phyloP scores from a whole-genome alignment of 108 stramenopile genomes.

The Chaetoceros muelleri region DNA sequence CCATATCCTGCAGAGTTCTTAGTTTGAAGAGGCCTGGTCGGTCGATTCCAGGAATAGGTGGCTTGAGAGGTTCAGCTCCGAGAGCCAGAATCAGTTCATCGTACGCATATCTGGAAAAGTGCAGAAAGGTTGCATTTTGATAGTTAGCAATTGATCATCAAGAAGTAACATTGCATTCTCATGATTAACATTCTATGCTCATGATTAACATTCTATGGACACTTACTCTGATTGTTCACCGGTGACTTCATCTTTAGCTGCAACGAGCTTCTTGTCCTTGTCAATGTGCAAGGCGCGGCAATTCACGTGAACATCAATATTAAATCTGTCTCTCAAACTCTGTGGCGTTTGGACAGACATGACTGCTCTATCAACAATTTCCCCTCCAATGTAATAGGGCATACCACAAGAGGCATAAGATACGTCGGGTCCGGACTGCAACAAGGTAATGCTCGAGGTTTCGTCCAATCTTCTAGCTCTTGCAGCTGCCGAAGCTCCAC shows the following conservation, averaged over 20 bases:
- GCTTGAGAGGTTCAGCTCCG: slow-evolving; percentile 53
- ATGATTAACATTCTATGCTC: neutral
- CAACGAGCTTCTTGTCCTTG: slow-evolving; percentile 25
- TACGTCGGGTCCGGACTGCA: slow-evolving; percentile 54
- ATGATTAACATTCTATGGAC: neutral
- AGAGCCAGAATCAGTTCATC: slow-evolving; percentile 56
- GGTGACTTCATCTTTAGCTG: slow-evolving; percentile 19
- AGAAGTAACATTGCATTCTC: no score
- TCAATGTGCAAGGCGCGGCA: slow-evolving; percentile 37
- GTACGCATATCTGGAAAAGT: slow-evolving; percentile 15
- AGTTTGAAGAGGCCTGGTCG: slow-evolving; percentile 43
- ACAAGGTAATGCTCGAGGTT: slow-evolving; percentile 37
- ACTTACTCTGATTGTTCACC: slow-evolving; percentile 12
- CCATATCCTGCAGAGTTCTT: slow-evolving; percentile 65
- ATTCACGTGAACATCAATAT: slow-evolving; percentile 54
- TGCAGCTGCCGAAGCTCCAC: slow-evolving; percentile 56
- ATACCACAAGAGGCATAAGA: slow-evolving; percentile 59
- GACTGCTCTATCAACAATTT: slow-evolving; percentile 41
- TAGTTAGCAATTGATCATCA: no score
- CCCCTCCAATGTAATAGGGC: slow-evolving; percentile 63
- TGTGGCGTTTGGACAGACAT: slow-evolving; percentile 65
- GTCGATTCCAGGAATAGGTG: slow-evolving; percentile 58
- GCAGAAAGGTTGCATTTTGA: slow-evolving; percentile 1
- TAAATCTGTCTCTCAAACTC: slow-evolving; percentile 32
- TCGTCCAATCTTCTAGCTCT: slow-evolving; percentile 51